A percentile compares a stretch with the other conserved stretches of the same genome.
Conservation (phyloP, 148 eudicot genomes). For the Spergularia marina region DNA sequence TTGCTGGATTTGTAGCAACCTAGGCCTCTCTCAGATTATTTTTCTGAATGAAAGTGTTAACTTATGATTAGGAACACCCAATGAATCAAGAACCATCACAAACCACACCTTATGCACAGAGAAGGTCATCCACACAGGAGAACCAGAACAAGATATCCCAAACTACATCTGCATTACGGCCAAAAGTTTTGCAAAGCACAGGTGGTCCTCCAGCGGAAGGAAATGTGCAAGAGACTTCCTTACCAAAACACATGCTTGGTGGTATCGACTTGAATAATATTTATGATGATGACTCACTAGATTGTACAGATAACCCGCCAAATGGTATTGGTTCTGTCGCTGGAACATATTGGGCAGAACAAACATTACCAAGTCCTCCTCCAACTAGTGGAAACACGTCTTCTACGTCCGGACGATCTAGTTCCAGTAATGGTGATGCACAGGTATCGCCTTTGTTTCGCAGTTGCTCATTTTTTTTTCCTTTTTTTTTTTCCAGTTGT, state of each 20-base stretch:
- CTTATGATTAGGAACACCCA: slow-evolving; percentile 41
- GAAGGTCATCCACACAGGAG: slow-evolving; percentile 25
- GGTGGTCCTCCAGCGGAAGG: slow-evolving; percentile 31
- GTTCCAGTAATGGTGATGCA: slow-evolving; percentile 76
- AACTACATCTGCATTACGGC: slow-evolving; percentile 27
- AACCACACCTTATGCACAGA: slow-evolving; percentile 28
- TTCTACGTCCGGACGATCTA: slow-evolving; percentile 57
- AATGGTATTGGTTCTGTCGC: slow-evolving; percentile 30
- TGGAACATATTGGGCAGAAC: slow-evolving; percentile 41
- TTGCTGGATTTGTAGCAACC: slow-evolving; percentile 1
- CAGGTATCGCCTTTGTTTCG: slow-evolving; percentile 50
- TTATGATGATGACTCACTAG: slow-evolving; percentile 68
- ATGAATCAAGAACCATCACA: slow-evolving; percentile 34
- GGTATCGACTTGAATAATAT: slow-evolving; percentile 73
- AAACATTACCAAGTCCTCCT: slow-evolving; percentile 61
- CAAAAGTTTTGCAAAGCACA: slow-evolving; percentile 25
- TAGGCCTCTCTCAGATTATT: neutral
- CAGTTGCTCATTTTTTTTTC: neutral
- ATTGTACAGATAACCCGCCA: slow-evolving; percentile 39
- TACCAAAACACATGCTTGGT: slow-evolving; percentile 34
- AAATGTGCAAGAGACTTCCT: slow-evolving; percentile 26
- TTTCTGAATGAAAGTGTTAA: slow-evolving; percentile 23
- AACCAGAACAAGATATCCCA: slow-evolving; percentile 26
- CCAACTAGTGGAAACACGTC: slow-evolving; percentile 76
- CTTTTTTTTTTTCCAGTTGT: neutral